Percentiles rank a stretch among this genome's conserved stretches.
phyloP scores from a whole-genome alignment of 75 land plant genomes.

The Isoetes taiwanensis region DNA sequence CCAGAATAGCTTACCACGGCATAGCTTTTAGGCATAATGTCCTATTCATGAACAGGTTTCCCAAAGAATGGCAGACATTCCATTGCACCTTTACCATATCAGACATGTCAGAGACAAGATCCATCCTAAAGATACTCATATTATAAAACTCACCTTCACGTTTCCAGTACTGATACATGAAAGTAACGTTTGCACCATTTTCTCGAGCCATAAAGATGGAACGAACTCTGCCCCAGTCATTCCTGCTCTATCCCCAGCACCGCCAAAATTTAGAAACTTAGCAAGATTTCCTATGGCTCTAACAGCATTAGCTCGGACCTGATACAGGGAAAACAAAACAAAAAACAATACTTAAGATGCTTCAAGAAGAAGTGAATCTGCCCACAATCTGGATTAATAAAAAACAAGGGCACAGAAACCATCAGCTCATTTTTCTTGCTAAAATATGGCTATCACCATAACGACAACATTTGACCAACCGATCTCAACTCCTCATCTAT shows the following conservation, averaged over 20 bases:
- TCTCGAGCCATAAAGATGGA: slow-evolving; percentile 43
- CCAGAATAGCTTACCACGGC: slow-evolving; percentile 44
- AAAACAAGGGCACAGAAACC: too few relatives aligned
- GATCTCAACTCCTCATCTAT: too few relatives aligned
- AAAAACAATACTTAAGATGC: too few relatives aligned
- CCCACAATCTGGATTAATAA: too few relatives aligned
- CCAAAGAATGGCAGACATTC: slow-evolving; percentile 98
- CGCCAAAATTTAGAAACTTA: slow-evolving; percentile 42
- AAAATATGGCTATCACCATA: too few relatives aligned
- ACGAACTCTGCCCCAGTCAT: not conserved
- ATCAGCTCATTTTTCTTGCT: too few relatives aligned
- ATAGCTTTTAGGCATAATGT: slow-evolving; percentile 41
- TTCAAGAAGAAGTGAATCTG: too few relatives aligned
- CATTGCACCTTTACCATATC: slow-evolving; percentile 64
- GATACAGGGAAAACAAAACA: too few relatives aligned
- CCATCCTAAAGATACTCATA: not conserved
- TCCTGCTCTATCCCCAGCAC: not conserved
- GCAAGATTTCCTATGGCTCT: slow-evolving; percentile 93
- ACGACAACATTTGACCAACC: too few relatives aligned
- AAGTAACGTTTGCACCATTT: slow-evolving; percentile 81
- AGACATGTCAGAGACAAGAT: slow-evolving; percentile 7
- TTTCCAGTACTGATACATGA: slow-evolving; percentile 98
- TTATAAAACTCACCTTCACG: slow-evolving; percentile 62
- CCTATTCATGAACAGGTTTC: slow-evolving; percentile 73
- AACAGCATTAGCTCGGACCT: slow-evolving; percentile 97